Conservation (phyloP, 768 basidiomycete species). For the Pisolithus microcarpus region DNA sequence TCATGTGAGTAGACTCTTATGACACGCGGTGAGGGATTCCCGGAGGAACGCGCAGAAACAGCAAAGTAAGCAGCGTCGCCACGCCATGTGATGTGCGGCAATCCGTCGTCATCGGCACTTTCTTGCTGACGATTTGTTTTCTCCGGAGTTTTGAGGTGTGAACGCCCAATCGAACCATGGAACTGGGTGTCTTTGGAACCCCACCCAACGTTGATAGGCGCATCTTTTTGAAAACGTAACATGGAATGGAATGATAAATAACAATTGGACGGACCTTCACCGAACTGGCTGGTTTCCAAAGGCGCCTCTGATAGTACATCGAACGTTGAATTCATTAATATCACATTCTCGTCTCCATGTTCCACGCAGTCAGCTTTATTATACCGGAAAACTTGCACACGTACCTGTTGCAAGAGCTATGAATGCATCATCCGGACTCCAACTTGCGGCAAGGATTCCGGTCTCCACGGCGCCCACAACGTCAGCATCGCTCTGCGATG, state of each 20-base stretch:
- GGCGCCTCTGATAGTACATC: slow-evolving; percentile 79
- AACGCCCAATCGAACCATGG: slow-evolving; percentile 90
- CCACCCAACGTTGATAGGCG: slow-evolving; percentile 95
- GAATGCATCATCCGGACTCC: slow-evolving; percentile 91
- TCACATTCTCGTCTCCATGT: slow-evolving; percentile 66
- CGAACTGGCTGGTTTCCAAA: slow-evolving; percentile 70
- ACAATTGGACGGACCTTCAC: slow-evolving; percentile 48
- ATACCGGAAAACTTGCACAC: slow-evolving; percentile 1
- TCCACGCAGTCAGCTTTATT: neutral
- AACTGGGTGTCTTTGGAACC: slow-evolving; percentile 96
- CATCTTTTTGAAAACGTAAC: slow-evolving; percentile 40
- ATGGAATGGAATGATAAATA: no score
- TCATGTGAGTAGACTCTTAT: slow-evolving; percentile 33
- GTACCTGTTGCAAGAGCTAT: slow-evolving; percentile 75
- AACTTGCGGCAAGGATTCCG: slow-evolving; percentile 74
- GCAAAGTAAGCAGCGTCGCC: slow-evolving; percentile 89
- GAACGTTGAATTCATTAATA: slow-evolving; percentile 84
- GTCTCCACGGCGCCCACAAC: slow-evolving; percentile 83
- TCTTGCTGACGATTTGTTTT: slow-evolving; percentile 35
- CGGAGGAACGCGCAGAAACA: slow-evolving; percentile 63
- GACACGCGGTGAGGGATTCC: slow-evolving; percentile 14
- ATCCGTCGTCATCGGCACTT: slow-evolving; percentile 64
- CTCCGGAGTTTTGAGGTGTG: slow-evolving; percentile 43
- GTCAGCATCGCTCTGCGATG: slow-evolving; percentile 37
- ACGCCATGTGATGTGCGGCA: slow-evolving; percentile 82